Evolutionary conservation across 2,329 filamentous ascomycete genomes (phyloP), one percentile per base, ranked within the genome.

Genomic region (Lasiodiplodia sp.): DNA sequence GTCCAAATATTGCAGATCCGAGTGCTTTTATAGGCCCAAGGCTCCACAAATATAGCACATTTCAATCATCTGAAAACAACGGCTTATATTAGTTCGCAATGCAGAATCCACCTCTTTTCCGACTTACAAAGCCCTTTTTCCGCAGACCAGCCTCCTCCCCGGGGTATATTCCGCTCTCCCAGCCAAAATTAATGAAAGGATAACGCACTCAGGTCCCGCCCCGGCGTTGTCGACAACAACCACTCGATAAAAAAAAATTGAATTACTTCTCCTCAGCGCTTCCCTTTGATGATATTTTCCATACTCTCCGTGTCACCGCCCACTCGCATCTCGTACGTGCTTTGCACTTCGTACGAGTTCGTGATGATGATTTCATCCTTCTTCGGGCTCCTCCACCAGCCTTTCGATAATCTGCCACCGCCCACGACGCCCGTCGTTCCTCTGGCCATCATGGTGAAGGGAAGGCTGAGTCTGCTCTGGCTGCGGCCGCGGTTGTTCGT

Each of bases 341-440:
- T 63, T 25, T 18, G 38, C 40, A 63, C 58, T 25, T 63, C 58
- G 28, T 63, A 63, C 40, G 58, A 49, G 3, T 63, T 63, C 16
- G 58, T 63, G 23, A 63, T 25, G 18, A 63, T 63, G 58, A 63
- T 63, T 12, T 63, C 58, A n/a, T 63, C 58, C 21, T 63, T 63
- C 40, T 25, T 63, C 14, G 58, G 37, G 8, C 58, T 40, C 28
- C 58, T 34, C 16, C 37, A 63, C 58, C 40, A 63, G 25, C 58
- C 25, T 14, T 40, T 63, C 18, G 58, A 63, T 25, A 63, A 12
- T 18, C 58, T 49, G 16, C 58, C 21, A 40, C 37, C 37, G 8
- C 58, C 58, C 18, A 25, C 40, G 14, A 63, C 58, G 25, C 58
- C 37, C 7, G 58, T 34, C 16, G 58, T 63, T 14, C 58, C 58